Base-by-base conservation (phyloP, 768 basidiomycete species). In the Suillus paluster region DNA sequence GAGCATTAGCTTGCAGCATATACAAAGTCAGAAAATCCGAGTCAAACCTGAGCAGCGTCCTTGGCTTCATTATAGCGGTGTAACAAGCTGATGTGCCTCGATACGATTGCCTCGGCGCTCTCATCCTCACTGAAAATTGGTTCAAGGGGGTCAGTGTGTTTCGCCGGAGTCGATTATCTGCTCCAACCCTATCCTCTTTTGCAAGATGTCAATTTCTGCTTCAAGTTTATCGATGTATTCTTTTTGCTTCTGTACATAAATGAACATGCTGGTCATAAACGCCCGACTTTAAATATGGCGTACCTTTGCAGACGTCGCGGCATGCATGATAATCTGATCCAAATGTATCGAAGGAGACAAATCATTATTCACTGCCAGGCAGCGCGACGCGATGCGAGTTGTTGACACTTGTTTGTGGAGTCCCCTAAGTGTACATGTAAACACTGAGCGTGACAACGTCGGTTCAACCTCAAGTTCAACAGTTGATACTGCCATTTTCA, bases 51-150 rank as follows among this genome's bases (percentile, higher is more conserved):
- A 0, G 90, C 81, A 5, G 91, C 92, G 71, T 94, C 92, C 70
- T 93, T 93, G 10, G 90, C 84, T 71, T 93, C 92, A 63, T 93
- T 93, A 64, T 92, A 94, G 41, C 77, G 79, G 71, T 93, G 92
- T 39, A 92, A 77, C 4, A 91, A 78, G 65, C 83, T 83, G 72
- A 92, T 92, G 67, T 92, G 90, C 15, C 78, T 75, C 63, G 86
- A 85, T 25, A 89, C 84, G 9, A 90, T 84, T 54, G 75, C 76
- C 46, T 87, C 84, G 0, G 88, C 83, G 56, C 87, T 83, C 61
- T 81, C 79, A 48, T 72, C 59, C 58, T 71, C 73, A 38, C 82
- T 83, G 57, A 34, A 63, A 19, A n/a, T 23, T n/a, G 17, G 46
- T 56, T 21, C 38, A 49, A 56, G 42, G 19, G 36, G 46, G 44